phyloP scores from a whole-genome alignment of 225 moss, liverwort and hornwort genomes.

The Sphagnum contortum region DNA sequence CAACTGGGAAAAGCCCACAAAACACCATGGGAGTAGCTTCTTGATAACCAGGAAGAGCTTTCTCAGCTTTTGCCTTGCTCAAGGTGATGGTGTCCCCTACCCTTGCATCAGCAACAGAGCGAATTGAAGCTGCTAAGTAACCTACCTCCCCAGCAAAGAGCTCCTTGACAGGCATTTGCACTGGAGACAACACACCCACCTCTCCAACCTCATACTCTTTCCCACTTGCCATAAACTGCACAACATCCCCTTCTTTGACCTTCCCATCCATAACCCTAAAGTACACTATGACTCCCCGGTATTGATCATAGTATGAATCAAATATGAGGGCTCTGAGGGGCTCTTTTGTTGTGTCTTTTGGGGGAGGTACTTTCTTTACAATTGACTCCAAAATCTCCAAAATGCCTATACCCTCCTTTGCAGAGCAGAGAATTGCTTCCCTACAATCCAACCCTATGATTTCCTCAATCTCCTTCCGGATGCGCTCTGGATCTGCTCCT shows the following conservation, averaged over 20 bases:
- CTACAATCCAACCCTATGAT: constrained; percentile 90
- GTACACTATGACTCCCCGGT: constrained; percentile 90
- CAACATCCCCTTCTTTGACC: constrained; percentile 70
- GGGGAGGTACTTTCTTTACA: constrained; percentile 74
- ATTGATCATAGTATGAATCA: constrained; percentile 87
- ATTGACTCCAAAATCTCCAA: constrained; percentile 74
- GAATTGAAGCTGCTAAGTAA: constrained; percentile 88
- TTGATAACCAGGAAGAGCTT: constrained; percentile 78
- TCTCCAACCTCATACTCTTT: constrained; percentile 89
- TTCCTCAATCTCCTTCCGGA: constrained; percentile 84
- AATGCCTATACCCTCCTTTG: constrained; percentile 92
- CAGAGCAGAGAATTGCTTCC: constrained; percentile 91
- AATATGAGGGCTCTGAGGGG: constrained; percentile 92
- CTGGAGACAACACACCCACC: constrained; percentile 82
- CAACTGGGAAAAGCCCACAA: constrained; percentile 87
- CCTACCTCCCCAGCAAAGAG: constrained; percentile 91
- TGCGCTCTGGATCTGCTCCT: constrained; percentile 92
- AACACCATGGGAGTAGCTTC: constrained; percentile 98
- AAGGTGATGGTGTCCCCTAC: constrained; percentile 91
- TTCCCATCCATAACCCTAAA: constrained; percentile 87
- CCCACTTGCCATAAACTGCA: constrained; percentile 94
- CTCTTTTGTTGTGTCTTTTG: constrained; percentile 49
- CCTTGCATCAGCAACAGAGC: constrained; percentile 89
- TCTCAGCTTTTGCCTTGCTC: constrained; percentile 52
- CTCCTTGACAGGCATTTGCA: constrained; percentile 88